Conservation (phyloP, 2,329 filamentous ascomycete genomes). For the Cadophora malorum region DNA sequence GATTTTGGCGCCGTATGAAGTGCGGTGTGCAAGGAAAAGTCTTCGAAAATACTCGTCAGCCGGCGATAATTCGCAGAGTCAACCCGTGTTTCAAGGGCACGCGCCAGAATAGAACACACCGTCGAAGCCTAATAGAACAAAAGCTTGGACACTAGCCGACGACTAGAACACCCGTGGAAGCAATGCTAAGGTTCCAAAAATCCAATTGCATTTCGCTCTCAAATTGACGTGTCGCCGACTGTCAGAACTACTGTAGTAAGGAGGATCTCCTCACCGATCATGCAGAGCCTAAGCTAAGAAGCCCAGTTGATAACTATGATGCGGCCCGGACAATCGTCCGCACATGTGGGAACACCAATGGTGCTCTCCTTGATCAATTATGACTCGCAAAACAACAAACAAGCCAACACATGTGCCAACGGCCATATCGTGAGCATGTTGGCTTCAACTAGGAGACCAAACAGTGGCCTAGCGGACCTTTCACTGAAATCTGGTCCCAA, state of each 20-base stretch:
- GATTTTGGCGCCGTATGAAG: neutral
- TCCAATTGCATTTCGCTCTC: neutral
- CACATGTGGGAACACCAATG: neutral
- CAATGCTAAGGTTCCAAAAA: neutral
- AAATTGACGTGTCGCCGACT: neutral
- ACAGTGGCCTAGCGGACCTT: neutral
- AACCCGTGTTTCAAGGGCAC: neutral
- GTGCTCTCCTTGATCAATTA: neutral
- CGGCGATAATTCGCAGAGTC: neutral
- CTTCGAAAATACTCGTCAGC: neutral
- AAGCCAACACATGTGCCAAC: neutral
- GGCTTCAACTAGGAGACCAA: neutral
- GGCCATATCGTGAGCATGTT: neutral
- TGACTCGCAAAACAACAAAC: neutral
- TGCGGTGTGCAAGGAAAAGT: conserved; percentile 6
- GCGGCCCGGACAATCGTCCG: neutral
- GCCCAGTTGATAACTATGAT: neutral
- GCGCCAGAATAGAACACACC: conserved; percentile 8
- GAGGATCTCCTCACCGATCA: neutral
- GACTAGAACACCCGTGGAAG: conserved; percentile 11
- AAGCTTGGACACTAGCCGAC: neutral
- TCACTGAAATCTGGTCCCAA: neutral
- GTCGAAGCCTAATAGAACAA: conserved; percentile 15
- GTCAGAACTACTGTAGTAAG: conserved; percentile 5
- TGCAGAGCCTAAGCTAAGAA: neutral